A percentile compares a stretch with the other conserved stretches of the same genome.
Evolutionary conservation across 2,329 filamentous ascomycete genomes (phyloP).

Genomic region (Septoria petroselini): DNA sequence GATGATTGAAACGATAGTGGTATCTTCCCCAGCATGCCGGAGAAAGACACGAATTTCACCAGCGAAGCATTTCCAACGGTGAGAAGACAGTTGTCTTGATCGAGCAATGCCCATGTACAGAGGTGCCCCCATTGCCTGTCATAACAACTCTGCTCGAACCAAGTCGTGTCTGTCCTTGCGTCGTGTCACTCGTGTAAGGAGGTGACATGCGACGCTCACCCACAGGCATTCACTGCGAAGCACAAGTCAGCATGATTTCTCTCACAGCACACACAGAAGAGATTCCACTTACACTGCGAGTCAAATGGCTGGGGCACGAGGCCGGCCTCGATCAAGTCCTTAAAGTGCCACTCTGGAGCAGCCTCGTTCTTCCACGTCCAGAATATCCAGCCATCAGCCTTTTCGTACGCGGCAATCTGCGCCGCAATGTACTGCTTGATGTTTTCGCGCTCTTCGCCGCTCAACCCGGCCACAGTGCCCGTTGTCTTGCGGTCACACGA

Average conservation of each 20-base stretch:
- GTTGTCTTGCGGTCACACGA: slow-evolving; percentile 46
- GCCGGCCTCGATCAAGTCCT: slow-evolving; percentile 43
- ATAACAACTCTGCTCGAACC: background rate
- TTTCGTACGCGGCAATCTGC: slow-evolving; percentile 49
- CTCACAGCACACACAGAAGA: background rate
- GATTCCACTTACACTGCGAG: background rate
- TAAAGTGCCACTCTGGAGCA: slow-evolving; percentile 51
- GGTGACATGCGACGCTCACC: slow-evolving; percentile 6
- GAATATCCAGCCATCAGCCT: slow-evolving; percentile 50
- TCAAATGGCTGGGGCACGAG: slow-evolving; percentile 33
- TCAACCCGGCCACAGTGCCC: slow-evolving; percentile 44
- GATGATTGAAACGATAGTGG: too few relatives aligned
- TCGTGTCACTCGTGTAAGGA: background rate
- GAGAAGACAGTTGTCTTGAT: background rate
- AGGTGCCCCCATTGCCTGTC: slow-evolving; percentile 13
- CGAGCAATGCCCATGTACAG: slow-evolving; percentile 7
- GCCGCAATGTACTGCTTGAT: slow-evolving; percentile 47
- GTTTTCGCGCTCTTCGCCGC: slow-evolving; percentile 44
- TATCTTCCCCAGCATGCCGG: background rate
- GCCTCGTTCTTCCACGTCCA: slow-evolving; percentile 53
- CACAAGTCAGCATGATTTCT: slow-evolving; percentile 2
- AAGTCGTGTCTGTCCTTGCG: background rate
- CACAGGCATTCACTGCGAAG: slow-evolving; percentile 14
- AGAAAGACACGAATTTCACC: too few relatives aligned
- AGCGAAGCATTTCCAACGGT: background rate